Percentiles rank a stretch among this genome's conserved stretches.
These are phyloP conservation scores for Aspergillus eucalypticola DNA, from an alignment of 2,329 filamentous ascomycete species.

Conservation along the genomic window DNA sequence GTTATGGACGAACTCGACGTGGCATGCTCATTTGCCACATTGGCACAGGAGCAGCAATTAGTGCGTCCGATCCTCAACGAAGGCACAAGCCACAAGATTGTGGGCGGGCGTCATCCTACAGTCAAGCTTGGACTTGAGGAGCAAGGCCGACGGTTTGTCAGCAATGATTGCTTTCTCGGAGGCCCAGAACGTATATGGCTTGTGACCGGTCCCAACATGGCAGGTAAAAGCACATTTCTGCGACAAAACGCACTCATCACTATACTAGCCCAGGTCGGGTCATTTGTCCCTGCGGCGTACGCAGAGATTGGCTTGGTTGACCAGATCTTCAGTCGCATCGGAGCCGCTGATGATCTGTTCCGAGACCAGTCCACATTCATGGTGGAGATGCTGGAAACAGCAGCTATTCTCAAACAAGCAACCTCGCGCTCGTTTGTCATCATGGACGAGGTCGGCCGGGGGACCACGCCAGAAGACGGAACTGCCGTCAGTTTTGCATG, in stretches of 20 bases:
- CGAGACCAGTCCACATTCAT: conserved; percentile 96
- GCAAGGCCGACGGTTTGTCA: conserved; percentile 77
- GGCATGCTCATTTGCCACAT: conserved; percentile 75
- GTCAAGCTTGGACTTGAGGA: conserved; percentile 80
- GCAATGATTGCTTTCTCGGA: conserved; percentile 84
- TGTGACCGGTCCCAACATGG: conserved; percentile 92
- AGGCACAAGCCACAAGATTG: conserved; percentile 68
- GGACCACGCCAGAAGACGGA: conserved; percentile 91
- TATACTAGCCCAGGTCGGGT: conserved; percentile 88
- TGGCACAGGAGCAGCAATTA: conserved; percentile 74
- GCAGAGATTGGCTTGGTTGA: conserved; percentile 91
- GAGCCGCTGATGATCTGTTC: conserved; percentile 93
- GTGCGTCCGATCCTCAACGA: conserved; percentile 71
- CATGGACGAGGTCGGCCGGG: conserved; percentile 96
- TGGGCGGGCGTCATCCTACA: conserved; percentile 87
- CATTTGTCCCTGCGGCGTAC: conserved; percentile 85
- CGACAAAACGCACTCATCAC: conserved; percentile 94
- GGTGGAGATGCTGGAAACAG: conserved; percentile 98
- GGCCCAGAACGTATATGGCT: conserved; percentile 69
- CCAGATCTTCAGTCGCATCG: conserved; percentile 89
- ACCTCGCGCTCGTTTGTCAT: conserved; percentile 87
- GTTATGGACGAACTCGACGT: conserved; percentile 94
- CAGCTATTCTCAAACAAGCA: conserved; percentile 80
- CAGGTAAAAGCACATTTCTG: conserved; percentile 92
- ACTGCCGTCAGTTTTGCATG: conserved; percentile 86